A percentile compares a stretch with the other conserved stretches of the same genome.
These are phyloP conservation scores for Auriscalpium vulgare DNA, from an alignment of 768 basidiomycete genomes.

Conservation along the genomic window DNA sequence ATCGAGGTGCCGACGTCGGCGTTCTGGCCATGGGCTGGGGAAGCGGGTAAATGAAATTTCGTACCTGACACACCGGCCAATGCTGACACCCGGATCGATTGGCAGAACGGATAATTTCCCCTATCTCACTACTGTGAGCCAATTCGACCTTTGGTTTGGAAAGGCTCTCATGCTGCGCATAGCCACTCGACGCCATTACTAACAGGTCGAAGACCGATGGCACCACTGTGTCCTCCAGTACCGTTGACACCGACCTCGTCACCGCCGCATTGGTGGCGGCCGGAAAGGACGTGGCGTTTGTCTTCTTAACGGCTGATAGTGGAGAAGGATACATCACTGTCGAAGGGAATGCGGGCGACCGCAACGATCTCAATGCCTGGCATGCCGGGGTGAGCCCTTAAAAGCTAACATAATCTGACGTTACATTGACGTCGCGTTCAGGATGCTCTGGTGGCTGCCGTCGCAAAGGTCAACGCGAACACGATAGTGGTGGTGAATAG, in stretches of 20 bases:
- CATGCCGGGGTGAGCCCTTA: not conserved
- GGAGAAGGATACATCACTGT: conserved; percentile 76
- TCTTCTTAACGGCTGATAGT: conserved; percentile 72
- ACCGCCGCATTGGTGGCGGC: conserved; percentile 8
- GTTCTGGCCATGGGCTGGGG: conserved; percentile 57
- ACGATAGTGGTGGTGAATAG: conserved; percentile 62
- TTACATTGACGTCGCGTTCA: not conserved
- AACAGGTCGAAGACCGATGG: conserved; percentile 1
- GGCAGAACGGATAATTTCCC: conserved; percentile 2
- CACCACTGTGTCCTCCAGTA: not conserved
- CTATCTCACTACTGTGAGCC: conserved; percentile 1
- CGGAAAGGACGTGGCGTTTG: conserved; percentile 55
- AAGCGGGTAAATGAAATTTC: conserved; percentile 7
- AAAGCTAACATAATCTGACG: not conserved
- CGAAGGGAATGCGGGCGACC: conserved; percentile 67
- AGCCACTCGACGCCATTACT: conserved; percentile 1
- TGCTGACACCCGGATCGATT: not conserved
- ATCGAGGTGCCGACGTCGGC: conserved; percentile 49
- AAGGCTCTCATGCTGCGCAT: not conserved
- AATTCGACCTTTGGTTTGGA: not conserved
- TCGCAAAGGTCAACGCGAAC: conserved; percentile 60
- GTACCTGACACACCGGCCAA: no score
- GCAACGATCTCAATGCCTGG: conserved; percentile 17
- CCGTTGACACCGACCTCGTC: not conserved
- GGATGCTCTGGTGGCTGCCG: conserved; percentile 48